These are phyloP conservation scores for Canavalia ensiformis DNA, from an alignment of 306 rosid genomes.

Conservation along the genomic window DNA sequence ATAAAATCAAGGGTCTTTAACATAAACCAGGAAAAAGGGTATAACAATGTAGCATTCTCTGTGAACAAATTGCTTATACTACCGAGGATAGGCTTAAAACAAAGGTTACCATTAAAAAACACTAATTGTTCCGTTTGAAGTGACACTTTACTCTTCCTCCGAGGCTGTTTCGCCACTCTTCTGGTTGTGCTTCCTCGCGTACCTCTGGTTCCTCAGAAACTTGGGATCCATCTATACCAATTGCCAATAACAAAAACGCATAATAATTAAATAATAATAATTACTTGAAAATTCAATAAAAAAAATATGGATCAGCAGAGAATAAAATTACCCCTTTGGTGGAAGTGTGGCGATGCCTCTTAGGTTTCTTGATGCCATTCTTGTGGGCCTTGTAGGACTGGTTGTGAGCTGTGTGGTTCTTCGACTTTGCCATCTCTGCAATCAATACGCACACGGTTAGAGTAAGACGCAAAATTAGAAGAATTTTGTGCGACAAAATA, in stretches of 20 bases:
- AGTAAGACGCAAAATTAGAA: not conserved
- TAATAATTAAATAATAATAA: too few species aligned
- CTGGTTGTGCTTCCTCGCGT: slow-evolving; percentile 97
- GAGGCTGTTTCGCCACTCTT: slow-evolving; percentile 60
- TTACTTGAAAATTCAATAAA: too few species aligned
- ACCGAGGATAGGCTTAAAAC: not conserved
- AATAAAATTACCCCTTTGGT: slow-evolving; percentile 78
- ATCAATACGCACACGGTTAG: not conserved
- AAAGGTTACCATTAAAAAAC: not conserved
- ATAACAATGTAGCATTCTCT: not conserved
- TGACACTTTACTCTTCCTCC: slow-evolving; percentile 68
- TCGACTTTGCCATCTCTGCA: slow-evolving; percentile 98
- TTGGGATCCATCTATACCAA: slow-evolving; percentile 90
- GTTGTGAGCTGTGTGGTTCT: slow-evolving; percentile 99
- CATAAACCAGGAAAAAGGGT: not conserved
- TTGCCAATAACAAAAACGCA: not conserved
- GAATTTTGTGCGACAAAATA: not conserved
- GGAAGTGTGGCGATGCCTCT: slow-evolving; percentile 94
- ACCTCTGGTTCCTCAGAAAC: slow-evolving; percentile 99
- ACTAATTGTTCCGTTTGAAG: slow-evolving; percentile 34
- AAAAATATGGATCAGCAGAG: not conserved
- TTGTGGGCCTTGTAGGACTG: slow-evolving; percentile 98
- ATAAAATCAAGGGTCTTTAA: not conserved
- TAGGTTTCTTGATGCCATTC: slow-evolving; percentile 97
- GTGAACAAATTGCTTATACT: not conserved